Evolutionary conservation across 768 basidiomycete species (phyloP), one percentile per base, ranked within the genome.

Genomic region (Lactarius sanguifluus): DNA sequence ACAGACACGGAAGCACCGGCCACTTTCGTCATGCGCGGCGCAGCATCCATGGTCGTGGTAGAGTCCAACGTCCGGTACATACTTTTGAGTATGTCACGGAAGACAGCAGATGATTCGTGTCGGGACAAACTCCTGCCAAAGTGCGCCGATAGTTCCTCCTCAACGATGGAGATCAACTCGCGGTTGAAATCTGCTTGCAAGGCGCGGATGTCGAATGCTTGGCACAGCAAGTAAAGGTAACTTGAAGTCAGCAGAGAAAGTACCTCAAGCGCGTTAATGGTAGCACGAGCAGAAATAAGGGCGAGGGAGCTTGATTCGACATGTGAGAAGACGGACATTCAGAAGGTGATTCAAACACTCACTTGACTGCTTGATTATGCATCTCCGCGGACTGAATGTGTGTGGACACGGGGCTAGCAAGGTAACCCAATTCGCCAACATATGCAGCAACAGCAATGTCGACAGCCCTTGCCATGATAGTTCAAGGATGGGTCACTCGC

Each of bases 281-380:
- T 93, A 32, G 88, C 88, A 45, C 93, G 87, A 28, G 86, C 91
- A 20, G 92, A 93, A 62, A 94, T 86, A 69, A 95, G 79, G 0
- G 93, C 93, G 62, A 95, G 81, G 6, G 92, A 94, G 75, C 90
- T 92, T 70, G 36, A 62, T 60, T 41, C 69, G 50, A 52, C 69
- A 60, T 54, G 68, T 73, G 23, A 74, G 66, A 12, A 69, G 10
- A 43, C 23, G 40, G 20, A 10, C 7, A 45, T 23, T 5, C 2
- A 54, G 8, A 38, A 52, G n/a, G 59, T 47, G 13, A 18, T 25
- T 34, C 41, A 47, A 30, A 55, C 50, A 79, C 89, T 67, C 69
- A 92, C 90, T 95, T 95, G 76, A 95, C 85, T 54, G 93, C 90
- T 76, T 95, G 93, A 71, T 95, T 95, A 73, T 93, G 91, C 90